Base-by-base conservation (phyloP, 2,329 filamentous ascomycete species). In the Fusarium paranaense region DNA sequence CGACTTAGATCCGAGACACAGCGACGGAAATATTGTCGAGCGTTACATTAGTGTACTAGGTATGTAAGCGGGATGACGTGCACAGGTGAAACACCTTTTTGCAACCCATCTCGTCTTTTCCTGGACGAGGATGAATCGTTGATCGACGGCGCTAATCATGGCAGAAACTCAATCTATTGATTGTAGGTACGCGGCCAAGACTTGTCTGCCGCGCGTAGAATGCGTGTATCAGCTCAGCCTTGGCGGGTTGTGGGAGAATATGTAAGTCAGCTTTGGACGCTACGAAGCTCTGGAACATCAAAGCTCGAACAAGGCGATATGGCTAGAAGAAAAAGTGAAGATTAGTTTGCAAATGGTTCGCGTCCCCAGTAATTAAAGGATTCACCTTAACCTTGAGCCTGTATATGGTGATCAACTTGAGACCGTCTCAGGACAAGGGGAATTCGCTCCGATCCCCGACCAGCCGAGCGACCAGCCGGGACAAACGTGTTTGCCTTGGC, bases 331-430 rank as follows among this genome's bases (percentile, higher is more conserved):
- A 5, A 20, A 20, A 32, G 42, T 16, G 9, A 47, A 8, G 6
- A 20, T 6, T 32, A 20, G 27, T 14, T 32, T 54, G 47, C 2
- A 32, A 38, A 57, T 16, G n/a, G 33, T 57, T 37, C 54, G 54
- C 32, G 16, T 22, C 32, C 22, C 32, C 5, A 57, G 33, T 57
- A 57, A 57, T 57, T 38, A 37, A 57, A 57, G 54, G 33, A 16
- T 45, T 45, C 54, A 57, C 54, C 54, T 57, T 20, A 32, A 27
- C 54, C 54, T 57, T 57, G 54, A 54, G 47, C 47, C 54, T 37
- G 56, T 59, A 59, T 22, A 59, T 59, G 56, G 35, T 59, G 58
- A 61, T 61, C 58, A 47, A 61, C 58, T 61, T 47, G 58, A 61
- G 58, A 61, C 58, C n/a, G 58, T 61, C 58, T 61, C 35, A 61